A percentile compares a stretch with the other conserved stretches of the same genome.
Evolutionary conservation across 2,329 filamentous ascomycete genomes (phyloP).

Genomic region (Fusarium circinatum): DNA sequence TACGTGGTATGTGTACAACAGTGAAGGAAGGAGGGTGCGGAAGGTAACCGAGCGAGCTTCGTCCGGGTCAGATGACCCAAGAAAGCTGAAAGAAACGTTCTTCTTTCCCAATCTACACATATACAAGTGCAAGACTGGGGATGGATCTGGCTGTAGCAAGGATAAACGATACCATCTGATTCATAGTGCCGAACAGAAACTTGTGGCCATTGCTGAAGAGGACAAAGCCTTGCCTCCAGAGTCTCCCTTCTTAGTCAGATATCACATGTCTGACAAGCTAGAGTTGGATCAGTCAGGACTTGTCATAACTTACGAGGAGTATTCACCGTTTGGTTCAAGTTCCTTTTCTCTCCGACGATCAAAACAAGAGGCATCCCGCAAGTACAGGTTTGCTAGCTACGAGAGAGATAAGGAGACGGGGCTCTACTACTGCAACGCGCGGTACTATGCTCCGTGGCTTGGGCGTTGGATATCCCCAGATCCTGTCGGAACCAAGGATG

Average conservation of each 20-base stretch:
- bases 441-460: neutral
- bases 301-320: neutral
- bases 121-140: neutral
- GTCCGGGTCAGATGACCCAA: accelerated
- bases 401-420: neutral
- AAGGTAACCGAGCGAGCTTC: neutral
- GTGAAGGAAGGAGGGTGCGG: neutral
- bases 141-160: neutral
- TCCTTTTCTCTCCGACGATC: neutral
- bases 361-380: neutral
- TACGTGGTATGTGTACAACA: neutral
- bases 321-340: accelerated
- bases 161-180: neutral
- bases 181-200: accelerated
- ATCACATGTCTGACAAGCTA: neutral
- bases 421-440: neutral
- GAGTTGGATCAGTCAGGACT: neutral
- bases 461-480: neutral
- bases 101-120: neutral
- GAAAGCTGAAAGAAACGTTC: neutral
- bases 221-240: accelerated
- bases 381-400: neutral
- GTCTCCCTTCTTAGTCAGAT: accelerated
- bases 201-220: neutral
- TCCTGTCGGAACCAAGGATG: neutral